A percentile compares a stretch with the other conserved stretches of the same genome.
phyloP scores from a whole-genome alignment of 768 basidiomycete species.

The Podaxis sp. region DNA sequence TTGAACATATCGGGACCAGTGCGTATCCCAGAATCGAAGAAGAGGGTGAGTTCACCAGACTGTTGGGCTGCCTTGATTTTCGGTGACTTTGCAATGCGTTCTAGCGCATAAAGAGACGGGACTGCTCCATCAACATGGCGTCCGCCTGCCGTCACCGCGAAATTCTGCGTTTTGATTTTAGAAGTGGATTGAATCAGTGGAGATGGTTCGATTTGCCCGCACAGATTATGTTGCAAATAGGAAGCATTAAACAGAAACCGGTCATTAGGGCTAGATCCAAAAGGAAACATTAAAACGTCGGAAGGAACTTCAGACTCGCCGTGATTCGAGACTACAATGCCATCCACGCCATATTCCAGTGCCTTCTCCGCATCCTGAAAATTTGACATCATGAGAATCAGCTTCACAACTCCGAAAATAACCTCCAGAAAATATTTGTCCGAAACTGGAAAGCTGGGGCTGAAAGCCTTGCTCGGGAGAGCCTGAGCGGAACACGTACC shows the following conservation, averaged over 20 bases:
- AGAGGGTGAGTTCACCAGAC: conserved; percentile 60
- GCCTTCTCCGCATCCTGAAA: conserved; percentile 67
- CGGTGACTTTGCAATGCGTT: conserved; percentile 62
- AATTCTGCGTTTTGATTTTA: neutral
- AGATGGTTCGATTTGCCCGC: neutral
- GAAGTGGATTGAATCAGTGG: neutral
- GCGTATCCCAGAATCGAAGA: conserved; percentile 83
- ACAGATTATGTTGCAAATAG: neutral
- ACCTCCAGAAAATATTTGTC: neutral
- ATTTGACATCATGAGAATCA: neutral
- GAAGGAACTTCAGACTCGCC: conserved; percentile 36
- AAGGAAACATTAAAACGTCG: neutral
- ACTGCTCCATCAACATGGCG: conserved; percentile 80
- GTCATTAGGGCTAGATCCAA: neutral
- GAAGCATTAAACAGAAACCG: neutral
- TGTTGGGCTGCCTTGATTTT: conserved; percentile 57
- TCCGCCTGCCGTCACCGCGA: conserved; percentile 44
- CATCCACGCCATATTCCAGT: conserved; percentile 61
- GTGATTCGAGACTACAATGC: conserved; percentile 81
- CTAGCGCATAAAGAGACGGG: conserved; percentile 69
- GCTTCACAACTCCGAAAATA: neutral
- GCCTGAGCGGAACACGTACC: conserved; percentile 34
- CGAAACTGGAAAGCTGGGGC: neutral
- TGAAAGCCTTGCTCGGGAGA: neutral
- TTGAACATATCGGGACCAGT: conserved; percentile 83